These are phyloP conservation scores for Jackrogersella minutella DNA, from an alignment of 495 filamentous ascomycete species.

Conservation along the genomic window DNA sequence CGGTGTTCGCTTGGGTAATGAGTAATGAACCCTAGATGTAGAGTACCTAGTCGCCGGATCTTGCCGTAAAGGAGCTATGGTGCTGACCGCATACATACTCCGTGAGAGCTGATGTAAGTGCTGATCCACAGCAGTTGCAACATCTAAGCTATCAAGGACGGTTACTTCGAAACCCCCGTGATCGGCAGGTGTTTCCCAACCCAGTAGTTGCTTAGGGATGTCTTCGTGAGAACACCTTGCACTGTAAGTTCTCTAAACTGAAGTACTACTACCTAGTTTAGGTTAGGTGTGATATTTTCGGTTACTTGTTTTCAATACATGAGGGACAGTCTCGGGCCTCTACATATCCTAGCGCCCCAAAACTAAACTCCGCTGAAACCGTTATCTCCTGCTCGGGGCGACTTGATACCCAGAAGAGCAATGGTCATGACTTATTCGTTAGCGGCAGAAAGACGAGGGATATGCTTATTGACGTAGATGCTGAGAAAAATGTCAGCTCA, in stretches of 20 bases:
- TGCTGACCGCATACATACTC: not conserved
- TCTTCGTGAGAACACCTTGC: not conserved
- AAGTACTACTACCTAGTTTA: not conserved
- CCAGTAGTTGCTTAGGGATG: not conserved
- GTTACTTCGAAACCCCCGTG: not conserved
- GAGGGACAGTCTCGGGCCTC: not conserved
- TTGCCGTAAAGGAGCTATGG: not conserved
- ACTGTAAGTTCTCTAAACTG: not conserved
- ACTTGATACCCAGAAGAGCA: not conserved
- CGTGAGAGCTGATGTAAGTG: not conserved
- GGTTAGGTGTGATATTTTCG: not conserved
- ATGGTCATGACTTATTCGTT: not conserved
- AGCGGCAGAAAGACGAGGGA: not conserved
- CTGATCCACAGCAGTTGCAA: not conserved
- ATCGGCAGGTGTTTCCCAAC: not conserved
- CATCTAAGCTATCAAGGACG: too few relatives aligned
- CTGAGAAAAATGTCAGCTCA: not conserved
- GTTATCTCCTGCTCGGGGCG: not conserved
- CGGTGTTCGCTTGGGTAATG: not conserved
- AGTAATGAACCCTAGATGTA: not conserved
- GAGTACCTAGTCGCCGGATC: not conserved
- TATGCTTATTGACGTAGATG: not conserved
- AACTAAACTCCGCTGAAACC: not conserved
- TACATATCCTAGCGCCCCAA: not conserved
- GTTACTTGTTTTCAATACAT: not conserved